Evolutionary conservation across 495 filamentous ascomycete genomes (phyloP).

Genomic region (Astrocystis sublimbata): DNA sequence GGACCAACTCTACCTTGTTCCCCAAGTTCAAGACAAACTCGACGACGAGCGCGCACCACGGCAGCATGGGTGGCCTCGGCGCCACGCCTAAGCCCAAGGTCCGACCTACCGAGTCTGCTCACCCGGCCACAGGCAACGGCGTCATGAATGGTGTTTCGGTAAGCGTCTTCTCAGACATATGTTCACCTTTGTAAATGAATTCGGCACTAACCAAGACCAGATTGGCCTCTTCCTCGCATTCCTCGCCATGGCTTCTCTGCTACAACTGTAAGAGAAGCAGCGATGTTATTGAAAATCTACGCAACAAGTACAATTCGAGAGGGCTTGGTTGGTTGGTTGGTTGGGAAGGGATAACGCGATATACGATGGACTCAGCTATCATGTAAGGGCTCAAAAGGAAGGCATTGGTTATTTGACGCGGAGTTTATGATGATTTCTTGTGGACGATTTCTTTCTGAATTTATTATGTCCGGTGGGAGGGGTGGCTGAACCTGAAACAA

Average conservation of each 20-base stretch:
- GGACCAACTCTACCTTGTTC: no score
- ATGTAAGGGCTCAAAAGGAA: background rate
- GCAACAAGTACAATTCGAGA: background rate
- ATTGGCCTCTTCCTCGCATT: conserved; percentile 24
- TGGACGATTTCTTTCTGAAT: no score
- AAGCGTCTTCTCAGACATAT: conserved; percentile 8
- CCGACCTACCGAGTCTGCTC: conserved; percentile 5
- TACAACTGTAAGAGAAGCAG: conserved; percentile 22
- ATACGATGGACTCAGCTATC: background rate
- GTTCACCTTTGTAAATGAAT: background rate
- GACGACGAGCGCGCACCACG: conserved; percentile 11
- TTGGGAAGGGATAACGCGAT: no score
- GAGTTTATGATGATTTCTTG: no score
- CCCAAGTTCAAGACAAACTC: background rate
- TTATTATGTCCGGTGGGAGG: no score
- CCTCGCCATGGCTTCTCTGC: conserved; percentile 18
- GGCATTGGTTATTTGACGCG: background rate
- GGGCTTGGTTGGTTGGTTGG: no score
- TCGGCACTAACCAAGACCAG: conserved; percentile 19
- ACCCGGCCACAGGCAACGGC: conserved; percentile 10
- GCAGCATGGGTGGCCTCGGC: conserved; percentile 14
- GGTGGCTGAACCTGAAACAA: conserved; percentile 9
- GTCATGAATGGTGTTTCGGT: conserved; percentile 24
- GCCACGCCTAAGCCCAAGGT: conserved; percentile 6
- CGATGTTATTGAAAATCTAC: background rate